Evolutionary conservation across 371 early-diverging fungal genomes (phyloP), one percentile per base, ranked within the genome.

Genomic region (Rhizopus stolonifer): DNA sequence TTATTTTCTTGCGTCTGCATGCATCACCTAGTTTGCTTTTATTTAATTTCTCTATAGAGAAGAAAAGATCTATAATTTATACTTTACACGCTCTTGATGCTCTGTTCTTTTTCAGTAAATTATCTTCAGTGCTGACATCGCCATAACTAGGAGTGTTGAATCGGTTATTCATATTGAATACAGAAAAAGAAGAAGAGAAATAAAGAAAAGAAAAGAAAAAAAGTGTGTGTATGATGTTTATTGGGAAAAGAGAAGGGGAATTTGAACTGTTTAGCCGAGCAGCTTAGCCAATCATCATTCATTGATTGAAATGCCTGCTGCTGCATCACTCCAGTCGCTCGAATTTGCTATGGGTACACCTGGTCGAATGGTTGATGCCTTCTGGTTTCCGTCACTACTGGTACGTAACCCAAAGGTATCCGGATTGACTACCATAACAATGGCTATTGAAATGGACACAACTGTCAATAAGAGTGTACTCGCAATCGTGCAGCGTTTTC

Each of bases 1-100:
- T 72, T 46, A 72, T 72, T 43, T 76, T 76, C 46, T 76, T 76
- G 0, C 69, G 61, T 43, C 77, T 54, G 49, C 77, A 76, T 4
- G 65, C 67, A 69, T 76, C 77, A 29, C 77, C 77, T 76, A 46
- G 17, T 17, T 17, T 17, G 46, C 10, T 6, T 53, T 11, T 46
- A 3, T 31, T 46, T 19, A 9, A 42, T 19, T 7, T 18, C 8
- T 21, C 8, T 44, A 15, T n/a, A n/a, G n/a, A n/a, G n/a, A n/a
- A n/a, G n/a, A n/a, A n/a, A n/a, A 33, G 10, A 15, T 32, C 18
- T 11, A 50, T 10, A 17, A 25, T 18, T 5, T 17, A 14, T 44
- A 39, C 36, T 53, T 60, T 72, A 72, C 72, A 72, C n/a, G 72
- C 72, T 52, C 72, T 62, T 19, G 72, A 58, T 25, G 65, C 67